These are phyloP conservation scores for Hyaloscypha hepaticicola DNA, from an alignment of 495 filamentous ascomycete species.

Conservation along the genomic window DNA sequence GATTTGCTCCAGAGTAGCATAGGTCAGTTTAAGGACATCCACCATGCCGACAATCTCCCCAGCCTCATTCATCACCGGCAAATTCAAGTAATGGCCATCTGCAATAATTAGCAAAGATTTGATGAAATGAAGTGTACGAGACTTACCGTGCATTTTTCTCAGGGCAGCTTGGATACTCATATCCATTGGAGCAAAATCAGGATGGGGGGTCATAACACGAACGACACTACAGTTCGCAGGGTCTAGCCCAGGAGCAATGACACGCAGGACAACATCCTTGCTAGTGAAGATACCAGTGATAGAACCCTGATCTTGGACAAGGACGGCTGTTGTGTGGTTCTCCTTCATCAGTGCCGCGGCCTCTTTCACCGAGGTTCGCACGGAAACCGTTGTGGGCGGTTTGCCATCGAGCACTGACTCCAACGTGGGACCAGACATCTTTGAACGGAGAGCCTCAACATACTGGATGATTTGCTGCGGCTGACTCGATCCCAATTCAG, in stretches of 20 bases:
- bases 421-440: constrained; percentile 97
- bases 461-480: constrained; percentile 99
- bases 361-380: constrained; percentile 93
- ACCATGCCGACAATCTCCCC: constrained; percentile 99
- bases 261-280: constrained; percentile 97
- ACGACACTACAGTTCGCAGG: constrained; percentile 95
- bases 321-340: constrained; percentile 92
- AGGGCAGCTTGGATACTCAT: constrained; percentile 99
- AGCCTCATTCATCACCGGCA: constrained; percentile 95
- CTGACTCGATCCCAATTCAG: constrained; percentile 92
- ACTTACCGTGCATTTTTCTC: constrained; percentile 96
- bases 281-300: constrained; percentile 99
- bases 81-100: constrained; percentile 98
- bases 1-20: constrained; percentile 96
- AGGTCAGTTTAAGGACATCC: constrained; percentile 95
- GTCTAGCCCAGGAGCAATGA: constrained; percentile 95
- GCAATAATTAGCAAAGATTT: constrained; percentile 7
- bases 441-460: constrained; percentile 87
- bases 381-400: constrained; percentile 91
- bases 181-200: constrained; percentile 96
- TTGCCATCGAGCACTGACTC: constrained; percentile 91
- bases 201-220: constrained; percentile 97
- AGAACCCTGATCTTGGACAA: constrained; percentile 94
- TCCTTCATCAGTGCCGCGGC: constrained; percentile 96
- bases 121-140: neutral